These are phyloP conservation scores for Cordyceps pruinosa DNA, from an alignment of 2,329 filamentous ascomycete species.

Conservation along the genomic window DNA sequence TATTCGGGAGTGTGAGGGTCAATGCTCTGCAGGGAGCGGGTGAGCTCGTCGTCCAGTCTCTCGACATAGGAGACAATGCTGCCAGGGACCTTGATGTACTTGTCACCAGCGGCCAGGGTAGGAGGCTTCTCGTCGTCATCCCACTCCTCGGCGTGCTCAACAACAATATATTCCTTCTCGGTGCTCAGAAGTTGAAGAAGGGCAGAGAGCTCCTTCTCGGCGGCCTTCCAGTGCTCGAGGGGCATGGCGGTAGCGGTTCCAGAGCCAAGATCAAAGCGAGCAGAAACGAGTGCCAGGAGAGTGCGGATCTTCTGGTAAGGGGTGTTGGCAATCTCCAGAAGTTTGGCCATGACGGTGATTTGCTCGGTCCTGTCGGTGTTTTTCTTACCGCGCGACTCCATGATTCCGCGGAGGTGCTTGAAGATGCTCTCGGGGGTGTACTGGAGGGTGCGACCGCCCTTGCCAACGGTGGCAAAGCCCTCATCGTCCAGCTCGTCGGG, in stretches of 20 bases:
- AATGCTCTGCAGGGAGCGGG: conserved; percentile 92
- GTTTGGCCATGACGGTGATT: conserved; percentile 95
- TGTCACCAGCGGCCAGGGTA: conserved; percentile 62
- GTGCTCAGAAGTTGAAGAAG: conserved; percentile 74
- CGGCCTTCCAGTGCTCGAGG: conserved; percentile 93
- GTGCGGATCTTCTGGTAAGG: conserved; percentile 94
- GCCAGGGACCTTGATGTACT: conserved; percentile 83
- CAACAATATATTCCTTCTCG: conserved; percentile 74
- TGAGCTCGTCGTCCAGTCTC: conserved; percentile 93
- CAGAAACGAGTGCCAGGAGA: conserved; percentile 83
- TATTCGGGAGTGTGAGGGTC: conserved; percentile 98
- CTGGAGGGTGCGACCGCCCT: conserved; percentile 78
- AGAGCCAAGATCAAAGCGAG: conserved; percentile 85
- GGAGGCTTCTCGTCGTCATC: conserved; percentile 97
- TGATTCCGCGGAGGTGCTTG: conserved; percentile 87
- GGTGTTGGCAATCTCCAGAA: conserved; percentile 78
- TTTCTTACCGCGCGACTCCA: conserved; percentile 97
- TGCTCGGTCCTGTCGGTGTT: conserved; percentile 94
- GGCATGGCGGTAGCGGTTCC: conserved; percentile 77
- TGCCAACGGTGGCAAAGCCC: conserved; percentile 83
- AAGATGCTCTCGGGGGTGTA: conserved; percentile 98
- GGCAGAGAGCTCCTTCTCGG: conserved; percentile 75
- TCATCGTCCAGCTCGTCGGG: conserved; percentile 63
- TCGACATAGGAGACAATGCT: conserved; percentile 93
- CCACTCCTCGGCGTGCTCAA: conserved; percentile 95